Base-by-base conservation (phyloP, 352 stramenopile genomes). In the Phytophthora boehmeriae region DNA sequence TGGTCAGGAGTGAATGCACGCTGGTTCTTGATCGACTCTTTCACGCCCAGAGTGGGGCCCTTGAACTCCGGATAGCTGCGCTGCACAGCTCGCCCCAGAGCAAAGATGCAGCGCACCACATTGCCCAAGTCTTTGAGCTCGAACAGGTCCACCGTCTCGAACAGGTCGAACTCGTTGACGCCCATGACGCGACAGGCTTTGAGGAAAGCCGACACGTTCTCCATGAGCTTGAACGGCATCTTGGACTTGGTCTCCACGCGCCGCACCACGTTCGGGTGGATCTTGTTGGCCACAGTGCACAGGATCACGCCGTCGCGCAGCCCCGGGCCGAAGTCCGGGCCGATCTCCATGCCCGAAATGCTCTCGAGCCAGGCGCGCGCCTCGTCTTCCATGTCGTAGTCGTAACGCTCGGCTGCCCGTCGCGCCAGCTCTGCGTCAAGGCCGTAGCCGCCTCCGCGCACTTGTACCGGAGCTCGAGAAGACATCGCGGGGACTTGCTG, bases 181-280 rank as follows among this genome's bases (percentile, higher is more conserved):
- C 89, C 89, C 51, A 97, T 88, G 27, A 71, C 68, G 47, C 88
- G 85, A 52, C 88, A 96, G 13, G 80, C 89, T 55, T 83, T 81
- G 55, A 97, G 58, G 59, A 97, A 97, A 19, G 71, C 68, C 45
- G 85, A 90, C 35, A 97, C 87, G 59, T 97, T 96, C 64, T 97
- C 90, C 89, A 97, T 97, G 52, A 95, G 83, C 79, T 96, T 96
- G 75, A 98, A 98, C 13, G 89, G 83, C 83, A 97, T 92, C 54
- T 78, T 91, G 16, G 88, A 96, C 59, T 93, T 86, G 46, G 68
- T 89, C 66, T 95, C 83, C 30, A 96, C 76, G 59, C 86, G 83
- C 54, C 66, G 68, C 17, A 96, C 73, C 11, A 89, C 51, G 46
- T 68, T 70, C 14, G 83, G 71, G 42, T 93, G 69, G 55, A 96